A percentile compares a stretch with the other conserved stretches of the same genome.
phyloP scores from a whole-genome alignment of 352 stramenopile species.

The Pythium oligandrum region DNA sequence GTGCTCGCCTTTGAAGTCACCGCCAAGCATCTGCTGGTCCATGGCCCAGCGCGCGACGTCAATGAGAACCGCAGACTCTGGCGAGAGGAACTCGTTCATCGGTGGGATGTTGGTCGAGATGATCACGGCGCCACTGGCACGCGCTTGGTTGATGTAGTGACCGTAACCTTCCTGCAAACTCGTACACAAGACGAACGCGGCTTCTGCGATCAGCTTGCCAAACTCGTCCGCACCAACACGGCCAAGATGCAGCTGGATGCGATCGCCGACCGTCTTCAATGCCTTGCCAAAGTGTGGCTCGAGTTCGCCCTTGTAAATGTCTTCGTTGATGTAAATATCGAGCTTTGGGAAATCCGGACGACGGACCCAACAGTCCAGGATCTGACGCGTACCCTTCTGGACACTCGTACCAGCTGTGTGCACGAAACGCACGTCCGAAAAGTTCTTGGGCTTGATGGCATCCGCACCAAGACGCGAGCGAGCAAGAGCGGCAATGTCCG shows the following conservation, averaged over 20 bases:
- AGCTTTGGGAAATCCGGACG: constrained; percentile 42
- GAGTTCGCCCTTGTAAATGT: constrained; percentile 35
- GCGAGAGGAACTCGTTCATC: constrained; percentile 63
- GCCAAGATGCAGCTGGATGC: constrained; percentile 35
- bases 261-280: constrained; percentile 17
- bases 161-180: constrained; percentile 59
- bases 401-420: constrained; percentile 49
- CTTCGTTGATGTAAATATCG: constrained; percentile 45
- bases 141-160: constrained; percentile 74
- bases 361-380: constrained; percentile 56
- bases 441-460: constrained; percentile 23
- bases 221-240: constrained; percentile 30
- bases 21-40: constrained; percentile 46
- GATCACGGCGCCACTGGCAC: constrained; percentile 35
- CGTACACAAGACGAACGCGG: constrained; percentile 55
- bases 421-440: constrained; percentile 33
- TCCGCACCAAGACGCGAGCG: constrained; percentile 18
- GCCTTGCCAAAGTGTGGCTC: constrained; percentile 5
- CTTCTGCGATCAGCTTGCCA: constrained; percentile 43
- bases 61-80: constrained; percentile 39
- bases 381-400: constrained; percentile 42
- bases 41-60: constrained; percentile 18
- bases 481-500: constrained; percentile 37
- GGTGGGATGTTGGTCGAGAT: constrained; percentile 47
- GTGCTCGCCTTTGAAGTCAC: constrained; percentile 44